Evolutionary conservation across 2,329 filamentous ascomycete species (phyloP).

Genomic region (Xylaria digitata): DNA sequence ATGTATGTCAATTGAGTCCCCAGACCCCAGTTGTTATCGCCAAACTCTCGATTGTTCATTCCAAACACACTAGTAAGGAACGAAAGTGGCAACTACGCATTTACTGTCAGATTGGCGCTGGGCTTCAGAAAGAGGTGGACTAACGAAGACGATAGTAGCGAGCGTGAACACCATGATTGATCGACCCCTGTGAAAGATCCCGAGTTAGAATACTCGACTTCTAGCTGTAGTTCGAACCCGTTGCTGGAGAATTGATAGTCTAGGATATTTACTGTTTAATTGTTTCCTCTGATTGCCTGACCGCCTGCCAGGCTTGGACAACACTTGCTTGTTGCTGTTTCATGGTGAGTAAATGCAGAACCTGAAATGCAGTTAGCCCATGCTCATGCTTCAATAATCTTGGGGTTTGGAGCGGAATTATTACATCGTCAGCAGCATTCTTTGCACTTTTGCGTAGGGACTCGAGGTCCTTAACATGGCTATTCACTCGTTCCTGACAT

Average conservation of each 20-base stretch:
- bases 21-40: conserved; percentile 20
- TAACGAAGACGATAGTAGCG: conserved; percentile 60
- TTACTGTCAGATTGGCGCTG: background rate
- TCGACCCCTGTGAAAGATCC: conserved; percentile 43
- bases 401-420: background rate
- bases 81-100: conserved; percentile 50
- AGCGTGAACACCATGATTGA: conserved; percentile 61
- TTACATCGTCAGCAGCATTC: conserved; percentile 51
- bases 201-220: background rate
- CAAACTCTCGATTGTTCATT: conserved; percentile 51
- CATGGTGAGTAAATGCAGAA: conserved; percentile 55
- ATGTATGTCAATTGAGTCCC: conserved; percentile 39
- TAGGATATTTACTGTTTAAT: conserved; percentile 49
- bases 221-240: background rate
- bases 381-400: background rate
- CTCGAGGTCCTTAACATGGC: conserved; percentile 52
- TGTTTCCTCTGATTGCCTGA: conserved; percentile 54
- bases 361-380: conserved; percentile 41
- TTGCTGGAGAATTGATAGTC: background rate
- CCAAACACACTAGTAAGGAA: conserved; percentile 56
- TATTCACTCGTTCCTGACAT: conserved; percentile 42
- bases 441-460: conserved; percentile 50
- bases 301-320: conserved; percentile 56
- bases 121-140: conserved; percentile 24
- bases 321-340: conserved; percentile 61